Evolutionary conservation across 495 filamentous ascomycete genomes (phyloP).

Genomic region (Staphylotrichum longicolle): DNA sequence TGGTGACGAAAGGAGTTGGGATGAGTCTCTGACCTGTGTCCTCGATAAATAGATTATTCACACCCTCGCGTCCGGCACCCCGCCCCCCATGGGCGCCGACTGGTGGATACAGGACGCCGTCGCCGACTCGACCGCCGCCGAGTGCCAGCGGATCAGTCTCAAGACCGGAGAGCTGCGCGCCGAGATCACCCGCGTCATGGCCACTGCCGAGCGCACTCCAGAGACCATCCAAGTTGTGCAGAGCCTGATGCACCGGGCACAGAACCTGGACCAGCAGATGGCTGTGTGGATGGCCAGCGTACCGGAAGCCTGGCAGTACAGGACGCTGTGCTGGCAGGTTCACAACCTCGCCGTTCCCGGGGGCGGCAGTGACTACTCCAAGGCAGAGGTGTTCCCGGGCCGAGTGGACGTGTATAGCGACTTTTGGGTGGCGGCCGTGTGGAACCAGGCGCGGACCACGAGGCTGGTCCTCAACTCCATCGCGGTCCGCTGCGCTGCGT

Average conservation of each 20-base stretch:
- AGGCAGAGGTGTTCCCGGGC: conserved; percentile 50
- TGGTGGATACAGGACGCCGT: conserved; percentile 51
- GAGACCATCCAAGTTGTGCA: conserved; percentile 42
- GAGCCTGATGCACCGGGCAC: conserved; percentile 42
- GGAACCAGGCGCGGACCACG: conserved; percentile 47
- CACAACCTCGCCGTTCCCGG: conserved; percentile 27
- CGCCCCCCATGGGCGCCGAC: conserved; percentile 48
- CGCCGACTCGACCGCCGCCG: conserved; percentile 39
- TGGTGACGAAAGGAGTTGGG: not conserved
- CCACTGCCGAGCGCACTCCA: conserved; percentile 33
- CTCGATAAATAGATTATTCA: conserved; percentile 40
- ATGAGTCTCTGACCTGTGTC: conserved; percentile 1
- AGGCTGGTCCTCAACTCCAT: conserved; percentile 47
- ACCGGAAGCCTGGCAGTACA: conserved; percentile 40
- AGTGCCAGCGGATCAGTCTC: conserved; percentile 46
- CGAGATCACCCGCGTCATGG: conserved; percentile 44
- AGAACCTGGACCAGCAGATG: conserved; percentile 44
- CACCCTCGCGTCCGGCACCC: conserved; percentile 43
- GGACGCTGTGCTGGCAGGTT: conserved; percentile 48
- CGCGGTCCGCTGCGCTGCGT: conserved; percentile 51
- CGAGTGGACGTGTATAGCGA: conserved; percentile 52
- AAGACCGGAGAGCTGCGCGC: conserved; percentile 46
- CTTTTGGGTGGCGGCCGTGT: conserved; percentile 48
- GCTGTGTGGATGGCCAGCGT: conserved; percentile 44
- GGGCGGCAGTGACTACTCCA: conserved; percentile 37